Evolutionary conservation across 495 filamentous ascomycete species (phyloP), one percentile per base, ranked within the genome.

Genomic region (Pseudevernia furfuracea): DNA sequence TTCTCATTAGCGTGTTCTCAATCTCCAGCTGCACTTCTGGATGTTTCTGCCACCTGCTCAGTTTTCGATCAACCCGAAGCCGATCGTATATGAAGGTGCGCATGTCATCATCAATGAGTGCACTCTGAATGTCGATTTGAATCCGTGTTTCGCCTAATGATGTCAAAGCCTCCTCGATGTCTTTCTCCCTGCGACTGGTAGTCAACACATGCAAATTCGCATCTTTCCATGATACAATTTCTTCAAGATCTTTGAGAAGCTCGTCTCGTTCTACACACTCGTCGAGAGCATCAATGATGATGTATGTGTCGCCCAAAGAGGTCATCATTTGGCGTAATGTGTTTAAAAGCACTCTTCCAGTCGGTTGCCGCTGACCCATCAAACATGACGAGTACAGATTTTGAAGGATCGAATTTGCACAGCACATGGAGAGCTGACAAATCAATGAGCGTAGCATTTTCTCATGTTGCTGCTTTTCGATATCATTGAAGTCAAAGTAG

Each of bases 401-500:
- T 43, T 67, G 32, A n/a, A 72, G 34, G 19, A 25, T 14, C 21
- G 69, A 5, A 32, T 59, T 52, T 19, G 63, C 64, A 21, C 61
- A 58, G 55, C 67, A 59, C 1, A 43, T 52, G 55, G 58, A 70
- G 15, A 74, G 32, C 48, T 78, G 75, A 21, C 32, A 58, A 41
- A 75, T 56, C 11, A 78, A 61, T n/a, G 75, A 75, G 17, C 65
- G 64, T 19, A 76, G 23, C 39, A 76, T 58, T 1, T 70, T 63
- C 8, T 60, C 66, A 19, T 58, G 23, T 14, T 49, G 52, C 52
- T 71, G 71, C 59, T 77, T 76, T 10, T 67, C 63, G 55, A 38
- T 37, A 58, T 77, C 70, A 15, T 70, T 72, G 56, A 75, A 75
- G 55, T 76, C 73, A 52, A 77, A 77, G 65, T 76, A 74, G 49